Percentiles rank a stretch among this genome's conserved stretches.
Evolutionary conservation across 257 asterid species (phyloP).

Genomic region (Catharanthus roseus): DNA sequence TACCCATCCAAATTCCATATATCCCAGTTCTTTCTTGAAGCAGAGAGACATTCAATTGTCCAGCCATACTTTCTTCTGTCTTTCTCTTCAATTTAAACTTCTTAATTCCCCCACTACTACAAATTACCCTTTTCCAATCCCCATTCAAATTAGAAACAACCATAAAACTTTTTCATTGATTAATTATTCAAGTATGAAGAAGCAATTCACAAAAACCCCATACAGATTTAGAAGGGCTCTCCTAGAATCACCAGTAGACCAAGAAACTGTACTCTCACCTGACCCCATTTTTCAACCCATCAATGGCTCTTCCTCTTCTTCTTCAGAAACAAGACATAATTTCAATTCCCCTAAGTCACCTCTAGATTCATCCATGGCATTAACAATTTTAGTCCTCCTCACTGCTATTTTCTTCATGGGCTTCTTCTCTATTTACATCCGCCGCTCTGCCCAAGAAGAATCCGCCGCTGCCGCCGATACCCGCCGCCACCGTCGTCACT

Average conservation of each 20-base stretch:
- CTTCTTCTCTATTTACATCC: slow-evolving; percentile 61
- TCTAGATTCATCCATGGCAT: slow-evolving; percentile 56
- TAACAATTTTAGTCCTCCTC: slow-evolving; percentile 47
- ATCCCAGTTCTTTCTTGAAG: too few species aligned
- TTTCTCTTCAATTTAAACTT: background rate
- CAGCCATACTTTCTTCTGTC: background rate
- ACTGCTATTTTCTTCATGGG: slow-evolving; percentile 59
- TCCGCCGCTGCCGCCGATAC: too few species aligned
- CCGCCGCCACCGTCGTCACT: slow-evolving; percentile 15
- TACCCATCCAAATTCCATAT: background rate
- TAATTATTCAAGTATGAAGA: slow-evolving; percentile 2
- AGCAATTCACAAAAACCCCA: background rate
- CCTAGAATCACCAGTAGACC: background rate
- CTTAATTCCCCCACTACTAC: too few species aligned
- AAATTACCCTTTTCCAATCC: too few species aligned
- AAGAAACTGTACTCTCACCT: background rate
- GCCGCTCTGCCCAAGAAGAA: slow-evolving; percentile 39
- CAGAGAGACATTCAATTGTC: too few species aligned
- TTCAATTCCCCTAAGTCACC: slow-evolving; percentile 20
- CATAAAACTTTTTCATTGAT: too few species aligned
- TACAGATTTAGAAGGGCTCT: slow-evolving; percentile 6
- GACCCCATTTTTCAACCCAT: background rate
- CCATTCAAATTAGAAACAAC: too few species aligned
- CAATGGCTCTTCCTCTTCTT: slow-evolving; percentile 1
- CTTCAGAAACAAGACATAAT: slow-evolving; percentile 9